phyloP scores from a whole-genome alignment of 148 eudicot species.

The Pouteria glomerata region DNA sequence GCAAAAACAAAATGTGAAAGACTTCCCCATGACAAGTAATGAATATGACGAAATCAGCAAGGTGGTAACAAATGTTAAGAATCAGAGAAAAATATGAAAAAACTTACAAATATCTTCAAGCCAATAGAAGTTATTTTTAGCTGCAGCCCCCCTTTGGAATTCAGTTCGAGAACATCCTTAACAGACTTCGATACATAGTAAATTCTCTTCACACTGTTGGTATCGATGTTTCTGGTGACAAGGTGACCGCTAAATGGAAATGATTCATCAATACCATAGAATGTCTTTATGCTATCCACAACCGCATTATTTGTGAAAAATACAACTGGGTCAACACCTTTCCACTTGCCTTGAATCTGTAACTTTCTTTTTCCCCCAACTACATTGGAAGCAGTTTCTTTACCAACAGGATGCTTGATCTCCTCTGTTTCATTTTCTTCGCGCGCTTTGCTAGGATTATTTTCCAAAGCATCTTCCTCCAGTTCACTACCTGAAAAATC shows the following conservation, averaged over 20 bases:
- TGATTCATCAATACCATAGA: constrained; percentile 80
- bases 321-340: constrained; percentile 87
- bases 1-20: no score
- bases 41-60: not conserved
- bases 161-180: constrained; percentile 76
- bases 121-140: constrained; percentile 96
- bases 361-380: constrained; percentile 68
- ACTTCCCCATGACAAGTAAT: no score
- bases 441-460: no score
- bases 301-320: constrained; percentile 59
- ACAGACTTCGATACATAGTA: constrained; percentile 83
- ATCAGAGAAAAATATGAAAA: not conserved
- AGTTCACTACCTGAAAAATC: no score
- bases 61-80: no score
- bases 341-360: constrained; percentile 90
- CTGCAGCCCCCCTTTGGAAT: constrained; percentile 68
- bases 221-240: constrained; percentile 80
- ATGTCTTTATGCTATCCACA: constrained; percentile 54
- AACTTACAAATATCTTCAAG: constrained; percentile 98
- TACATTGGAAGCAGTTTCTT: constrained; percentile 27
- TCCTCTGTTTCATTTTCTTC: no score
- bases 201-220: constrained; percentile 78
- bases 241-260: constrained; percentile 74
- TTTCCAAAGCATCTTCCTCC: no score
- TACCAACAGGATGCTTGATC: constrained; percentile 23